Conservation (phyloP, 2,329 filamentous ascomycete genomes). For the Aciculosporium take region DNA sequence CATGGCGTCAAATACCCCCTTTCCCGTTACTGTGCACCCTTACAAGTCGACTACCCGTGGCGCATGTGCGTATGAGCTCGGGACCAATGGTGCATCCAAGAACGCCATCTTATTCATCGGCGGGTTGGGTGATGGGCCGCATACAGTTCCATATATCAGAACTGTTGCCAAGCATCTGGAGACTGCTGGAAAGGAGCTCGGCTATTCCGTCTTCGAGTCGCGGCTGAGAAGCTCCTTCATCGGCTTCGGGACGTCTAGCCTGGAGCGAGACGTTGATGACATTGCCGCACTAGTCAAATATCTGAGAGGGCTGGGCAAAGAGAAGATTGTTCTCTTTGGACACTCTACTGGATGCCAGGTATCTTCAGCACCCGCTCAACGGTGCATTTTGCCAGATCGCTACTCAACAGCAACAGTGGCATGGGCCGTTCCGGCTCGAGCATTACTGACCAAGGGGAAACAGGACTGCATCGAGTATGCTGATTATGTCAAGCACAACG, state of each 20-base stretch:
- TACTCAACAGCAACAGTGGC: not conserved
- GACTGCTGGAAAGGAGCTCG: conserved; percentile 18
- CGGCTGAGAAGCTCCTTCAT: conserved; percentile 39
- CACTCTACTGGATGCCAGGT: conserved; percentile 47
- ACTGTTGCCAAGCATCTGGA: conserved; percentile 30
- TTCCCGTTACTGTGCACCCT: conserved; percentile 31
- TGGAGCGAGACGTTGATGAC: conserved; percentile 39
- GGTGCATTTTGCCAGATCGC: not conserved
- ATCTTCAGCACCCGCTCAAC: conserved; percentile 6
- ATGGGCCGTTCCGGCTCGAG: not conserved
- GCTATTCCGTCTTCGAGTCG: conserved; percentile 42
- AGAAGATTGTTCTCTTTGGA: conserved; percentile 41
- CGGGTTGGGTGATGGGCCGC: conserved; percentile 55
- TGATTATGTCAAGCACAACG: conserved; percentile 25
- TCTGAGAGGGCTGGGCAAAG: conserved; percentile 33
- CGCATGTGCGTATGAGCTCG: conserved; percentile 34
- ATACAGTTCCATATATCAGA: conserved; percentile 45
- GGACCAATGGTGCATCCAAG: conserved; percentile 20
- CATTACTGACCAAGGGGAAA: not conserved
- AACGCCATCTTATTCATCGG: conserved; percentile 57
- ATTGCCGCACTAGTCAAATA: conserved; percentile 39
- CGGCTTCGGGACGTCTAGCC: conserved; percentile 35
- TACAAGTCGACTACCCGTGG: conserved; percentile 26
- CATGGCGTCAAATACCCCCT: conserved; percentile 20
- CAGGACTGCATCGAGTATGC: conserved; percentile 45